Conservation (phyloP, 2,329 filamentous ascomycete genomes). For the Delphinella strobiligena region DNA sequence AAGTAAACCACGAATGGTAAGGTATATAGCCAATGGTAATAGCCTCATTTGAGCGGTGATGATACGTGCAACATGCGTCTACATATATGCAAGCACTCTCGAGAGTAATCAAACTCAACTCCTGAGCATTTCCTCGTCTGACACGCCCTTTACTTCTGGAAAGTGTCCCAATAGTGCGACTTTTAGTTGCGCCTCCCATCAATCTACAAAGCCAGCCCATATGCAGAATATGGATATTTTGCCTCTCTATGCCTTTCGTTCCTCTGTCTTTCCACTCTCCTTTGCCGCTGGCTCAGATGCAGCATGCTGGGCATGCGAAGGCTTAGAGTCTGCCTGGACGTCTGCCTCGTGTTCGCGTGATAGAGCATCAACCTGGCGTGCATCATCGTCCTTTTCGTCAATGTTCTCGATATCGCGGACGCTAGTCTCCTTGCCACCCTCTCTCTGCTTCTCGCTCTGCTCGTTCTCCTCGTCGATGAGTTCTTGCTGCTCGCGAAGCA, state of each 20-base stretch:
- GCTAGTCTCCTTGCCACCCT: slow-evolving; percentile 40
- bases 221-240: neutral
- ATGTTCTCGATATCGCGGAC: slow-evolving; percentile 78
- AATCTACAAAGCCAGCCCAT: neutral
- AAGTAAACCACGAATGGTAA: too few species aligned
- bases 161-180: too few species aligned
- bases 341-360: slow-evolving; percentile 15
- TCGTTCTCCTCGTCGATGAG: slow-evolving; percentile 94
- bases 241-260: slow-evolving; percentile 5
- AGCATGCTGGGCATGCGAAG: neutral
- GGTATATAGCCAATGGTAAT: too few species aligned
- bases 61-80: too few species aligned
- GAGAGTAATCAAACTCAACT: too few species aligned
- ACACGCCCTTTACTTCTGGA: too few species aligned
- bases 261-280: slow-evolving; percentile 1
- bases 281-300: neutral
- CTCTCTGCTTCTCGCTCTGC: slow-evolving; percentile 73
- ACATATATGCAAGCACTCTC: too few species aligned
- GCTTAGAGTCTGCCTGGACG: slow-evolving; percentile 6
- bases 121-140: too few species aligned
- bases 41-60: too few species aligned
- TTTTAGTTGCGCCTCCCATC: too few species aligned
- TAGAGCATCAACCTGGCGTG: slow-evolving; percentile 17
- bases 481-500: slow-evolving; percentile 95
- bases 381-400: slow-evolving; percentile 73